These are phyloP conservation scores for Aspergillus sp. DNA, from an alignment of 2,329 filamentous ascomycete genomes.

Conservation along the genomic window DNA sequence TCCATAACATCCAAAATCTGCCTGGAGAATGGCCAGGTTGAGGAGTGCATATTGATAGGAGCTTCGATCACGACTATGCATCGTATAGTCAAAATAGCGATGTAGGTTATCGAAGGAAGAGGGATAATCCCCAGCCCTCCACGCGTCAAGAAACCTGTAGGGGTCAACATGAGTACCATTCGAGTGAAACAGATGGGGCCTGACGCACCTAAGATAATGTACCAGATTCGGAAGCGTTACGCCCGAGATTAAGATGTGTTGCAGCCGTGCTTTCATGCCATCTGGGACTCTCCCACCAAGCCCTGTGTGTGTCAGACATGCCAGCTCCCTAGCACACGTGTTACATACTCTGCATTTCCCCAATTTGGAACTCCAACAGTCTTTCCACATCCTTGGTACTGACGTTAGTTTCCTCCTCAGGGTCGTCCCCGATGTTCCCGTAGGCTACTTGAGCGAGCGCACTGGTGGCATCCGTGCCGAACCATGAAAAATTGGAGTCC, in stretches of 20 bases:
- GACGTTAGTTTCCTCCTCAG: slow-evolving; percentile 46
- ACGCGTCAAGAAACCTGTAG: slow-evolving; percentile 79
- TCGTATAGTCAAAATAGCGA: slow-evolving; percentile 94
- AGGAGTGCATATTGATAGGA: slow-evolving; percentile 95
- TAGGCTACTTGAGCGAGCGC: slow-evolving; percentile 51
- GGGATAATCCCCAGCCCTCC: slow-evolving; percentile 85
- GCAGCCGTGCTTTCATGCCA: slow-evolving; percentile 69
- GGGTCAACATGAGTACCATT: not conserved
- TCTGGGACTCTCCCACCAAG: slow-evolving; percentile 75
- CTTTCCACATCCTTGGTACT: slow-evolving; percentile 79
- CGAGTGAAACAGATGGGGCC: not conserved
- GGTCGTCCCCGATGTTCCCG: slow-evolving; percentile 43
- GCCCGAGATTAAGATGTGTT: slow-evolving; percentile 64
- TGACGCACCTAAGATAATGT: slow-evolving; percentile 67
- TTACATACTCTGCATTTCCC: slow-evolving; percentile 71
- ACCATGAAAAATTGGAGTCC: slow-evolving; percentile 60
- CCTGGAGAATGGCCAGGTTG: slow-evolving; percentile 88
- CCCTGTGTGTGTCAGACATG: slow-evolving; percentile 48
- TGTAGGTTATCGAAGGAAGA: slow-evolving; percentile 89
- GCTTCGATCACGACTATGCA: slow-evolving; percentile 76
- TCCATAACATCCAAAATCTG: slow-evolving; percentile 86
- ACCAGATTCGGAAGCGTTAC: slow-evolving; percentile 68
- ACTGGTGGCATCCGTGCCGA: slow-evolving; percentile 54
- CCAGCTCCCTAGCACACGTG: slow-evolving; percentile 18
- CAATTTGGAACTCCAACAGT: slow-evolving; percentile 82